Evolutionary conservation across 2,329 filamentous ascomycete genomes (phyloP).

Genomic region (Aureobasidium sp.): DNA sequence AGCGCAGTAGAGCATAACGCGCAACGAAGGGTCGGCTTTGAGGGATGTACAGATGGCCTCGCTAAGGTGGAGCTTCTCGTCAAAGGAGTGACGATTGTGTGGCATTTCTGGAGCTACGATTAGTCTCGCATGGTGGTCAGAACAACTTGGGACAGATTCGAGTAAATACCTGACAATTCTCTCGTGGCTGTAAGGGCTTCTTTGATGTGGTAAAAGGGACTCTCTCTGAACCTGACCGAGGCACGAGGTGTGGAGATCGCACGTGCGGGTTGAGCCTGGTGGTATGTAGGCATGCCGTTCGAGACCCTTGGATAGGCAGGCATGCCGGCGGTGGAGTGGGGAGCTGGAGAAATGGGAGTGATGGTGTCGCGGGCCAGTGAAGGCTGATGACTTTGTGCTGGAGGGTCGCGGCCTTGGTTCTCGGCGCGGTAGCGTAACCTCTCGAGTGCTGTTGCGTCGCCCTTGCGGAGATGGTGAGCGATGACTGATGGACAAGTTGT

Average conservation of each 20-base stretch:
- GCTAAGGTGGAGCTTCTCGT: slow-evolving; percentile 51
- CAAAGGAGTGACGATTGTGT: slow-evolving; percentile 49
- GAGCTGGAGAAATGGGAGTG: slow-evolving; percentile 9
- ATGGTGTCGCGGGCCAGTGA: slow-evolving; percentile 4
- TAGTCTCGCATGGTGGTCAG: slow-evolving; percentile 24
- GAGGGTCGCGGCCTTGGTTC: slow-evolving; percentile 31
- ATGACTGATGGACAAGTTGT: slow-evolving; percentile 26
- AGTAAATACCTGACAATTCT: slow-evolving; percentile 61
- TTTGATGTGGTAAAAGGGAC: slow-evolving; percentile 74
- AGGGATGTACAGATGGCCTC: slow-evolving; percentile 48
- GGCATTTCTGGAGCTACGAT: slow-evolving; percentile 44
- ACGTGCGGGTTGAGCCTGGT: not conserved
- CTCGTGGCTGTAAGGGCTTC: slow-evolving; percentile 56
- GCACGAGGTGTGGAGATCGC: not conserved
- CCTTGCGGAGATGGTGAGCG: slow-evolving; percentile 23
- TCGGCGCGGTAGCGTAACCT: slow-evolving; percentile 32
- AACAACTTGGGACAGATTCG: slow-evolving; percentile 8
- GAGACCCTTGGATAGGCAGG: not conserved
- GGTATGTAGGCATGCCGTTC: not conserved
- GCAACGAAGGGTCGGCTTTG: slow-evolving; percentile 51
- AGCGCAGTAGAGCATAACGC: slow-evolving; percentile 79
- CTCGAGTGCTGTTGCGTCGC: slow-evolving; percentile 28
- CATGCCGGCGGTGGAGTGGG: not conserved
- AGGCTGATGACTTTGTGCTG: slow-evolving; percentile 13
- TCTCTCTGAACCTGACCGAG: slow-evolving; percentile 29